Evolutionary conservation across 139 green algal genomes (phyloP).

Genomic region (Coccomyxa sp.): DNA sequence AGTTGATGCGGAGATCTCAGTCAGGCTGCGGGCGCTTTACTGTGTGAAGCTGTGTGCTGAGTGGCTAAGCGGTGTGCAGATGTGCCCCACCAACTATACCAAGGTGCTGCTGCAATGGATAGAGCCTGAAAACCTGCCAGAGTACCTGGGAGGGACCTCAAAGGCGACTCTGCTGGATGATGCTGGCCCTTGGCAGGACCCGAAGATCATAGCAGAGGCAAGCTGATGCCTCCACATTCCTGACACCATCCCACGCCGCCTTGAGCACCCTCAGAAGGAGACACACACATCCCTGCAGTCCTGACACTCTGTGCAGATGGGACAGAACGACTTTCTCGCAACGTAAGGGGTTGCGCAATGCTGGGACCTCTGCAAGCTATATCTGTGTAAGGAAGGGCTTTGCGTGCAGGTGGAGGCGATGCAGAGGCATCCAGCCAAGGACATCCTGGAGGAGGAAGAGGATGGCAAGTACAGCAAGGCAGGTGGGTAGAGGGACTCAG

Average conservation of each 20-base stretch:
- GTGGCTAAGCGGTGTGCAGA: slow-evolving; percentile 32
- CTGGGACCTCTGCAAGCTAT: neutral
- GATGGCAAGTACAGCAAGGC: no score
- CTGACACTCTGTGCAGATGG: neutral
- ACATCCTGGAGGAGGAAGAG: neutral
- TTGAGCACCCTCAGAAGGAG: neutral
- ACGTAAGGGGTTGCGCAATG: neutral
- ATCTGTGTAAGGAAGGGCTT: neutral
- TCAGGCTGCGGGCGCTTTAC: no score
- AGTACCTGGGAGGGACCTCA: slow-evolving; percentile 68
- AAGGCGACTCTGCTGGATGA: slow-evolving; percentile 73
- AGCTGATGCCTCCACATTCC: slow-evolving; percentile 3
- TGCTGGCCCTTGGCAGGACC: slow-evolving; percentile 75
- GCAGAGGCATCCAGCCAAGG: neutral
- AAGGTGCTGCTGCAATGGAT: slow-evolving; percentile 67
- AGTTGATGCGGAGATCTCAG: no score
- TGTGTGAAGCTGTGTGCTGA: neutral
- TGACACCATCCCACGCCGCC: neutral
- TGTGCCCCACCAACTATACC: slow-evolving; percentile 66
- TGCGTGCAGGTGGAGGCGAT: neutral
- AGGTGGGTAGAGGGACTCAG: no score
- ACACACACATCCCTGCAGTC: neutral
- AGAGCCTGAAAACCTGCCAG: slow-evolving; percentile 67
- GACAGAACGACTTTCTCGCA: neutral
- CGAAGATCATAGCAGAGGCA: slow-evolving; percentile 36